These are phyloP conservation scores for Colletotrichum tanaceti DNA, from an alignment of 2,329 filamentous ascomycete genomes.

Conservation along the genomic window DNA sequence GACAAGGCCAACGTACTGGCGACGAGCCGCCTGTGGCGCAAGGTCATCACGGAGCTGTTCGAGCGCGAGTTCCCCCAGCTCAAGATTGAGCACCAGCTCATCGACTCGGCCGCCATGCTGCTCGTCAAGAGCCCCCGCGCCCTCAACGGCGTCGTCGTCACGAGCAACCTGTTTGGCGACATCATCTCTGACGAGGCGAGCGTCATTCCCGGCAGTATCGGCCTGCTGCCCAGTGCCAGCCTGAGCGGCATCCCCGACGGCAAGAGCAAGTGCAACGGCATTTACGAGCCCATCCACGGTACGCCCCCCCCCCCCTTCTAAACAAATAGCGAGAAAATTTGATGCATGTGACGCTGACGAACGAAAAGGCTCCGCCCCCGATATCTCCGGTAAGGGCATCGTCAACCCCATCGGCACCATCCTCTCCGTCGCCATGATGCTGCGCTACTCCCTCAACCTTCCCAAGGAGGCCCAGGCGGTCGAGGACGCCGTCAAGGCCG, in stretches of 20 bases:
- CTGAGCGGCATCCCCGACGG: conserved; percentile 88
- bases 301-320: conserved; percentile 46
- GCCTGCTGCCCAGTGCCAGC: conserved; percentile 88
- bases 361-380: conserved; percentile 81
- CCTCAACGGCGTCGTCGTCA: conserved; percentile 91
- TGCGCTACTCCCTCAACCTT: conserved; percentile 89
- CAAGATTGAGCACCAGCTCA: conserved; percentile 87
- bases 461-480: conserved; percentile 81
- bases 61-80: conserved; percentile 89
- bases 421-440: conserved; percentile 93
- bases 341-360: not conserved
- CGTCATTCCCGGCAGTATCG: conserved; percentile 91
- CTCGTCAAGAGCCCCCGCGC: conserved; percentile 93
- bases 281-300: conserved; percentile 98
- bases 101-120: conserved; percentile 96
- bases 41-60: conserved; percentile 86
- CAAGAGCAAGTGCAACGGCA: conserved; percentile 86
- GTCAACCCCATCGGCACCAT: conserved; percentile 89
- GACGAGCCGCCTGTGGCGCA: conserved; percentile 89
- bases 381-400: conserved; percentile 91
- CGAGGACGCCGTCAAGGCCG: conserved; percentile 82
- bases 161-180: conserved; percentile 94
- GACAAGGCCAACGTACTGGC: conserved; percentile 98
- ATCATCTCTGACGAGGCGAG: conserved; percentile 96
- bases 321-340: no score